Conservation (phyloP, 2,329 filamentous ascomycete species). For the Tolypocladium ovalisporum region DNA sequence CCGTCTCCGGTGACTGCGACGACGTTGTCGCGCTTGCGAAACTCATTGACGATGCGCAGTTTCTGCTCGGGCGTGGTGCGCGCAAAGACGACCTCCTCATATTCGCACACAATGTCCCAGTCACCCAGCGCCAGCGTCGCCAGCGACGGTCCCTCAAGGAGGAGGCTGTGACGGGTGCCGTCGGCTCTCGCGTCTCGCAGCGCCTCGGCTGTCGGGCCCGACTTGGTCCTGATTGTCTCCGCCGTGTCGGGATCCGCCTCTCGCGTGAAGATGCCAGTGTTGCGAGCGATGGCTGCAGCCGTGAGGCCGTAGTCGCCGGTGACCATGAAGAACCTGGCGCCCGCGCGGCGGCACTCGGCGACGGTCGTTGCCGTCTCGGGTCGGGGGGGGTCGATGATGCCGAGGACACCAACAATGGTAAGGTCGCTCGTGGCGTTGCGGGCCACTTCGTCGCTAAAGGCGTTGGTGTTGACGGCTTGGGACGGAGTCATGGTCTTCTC, state of each 20-base stretch:
- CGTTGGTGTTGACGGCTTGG: slow-evolving; percentile 26
- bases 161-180: slow-evolving; percentile 13
- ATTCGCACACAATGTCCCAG: slow-evolving; percentile 35
- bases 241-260: slow-evolving; percentile 30
- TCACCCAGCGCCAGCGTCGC: slow-evolving; percentile 38
- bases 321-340: slow-evolving; percentile 36
- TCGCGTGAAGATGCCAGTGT: slow-evolving; percentile 51
- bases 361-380: slow-evolving; percentile 31
- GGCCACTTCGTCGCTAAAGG: slow-evolving; percentile 38
- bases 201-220: slow-evolving; percentile 4
- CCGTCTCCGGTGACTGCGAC: slow-evolving; percentile 68
- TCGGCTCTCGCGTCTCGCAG: slow-evolving; percentile 9
- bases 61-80: slow-evolving; percentile 61
- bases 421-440: slow-evolving; percentile 27
- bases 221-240: slow-evolving; percentile 10
- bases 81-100: slow-evolving; percentile 55
- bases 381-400: slow-evolving; percentile 35
- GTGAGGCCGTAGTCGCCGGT: slow-evolving; percentile 41
- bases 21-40: slow-evolving; percentile 46
- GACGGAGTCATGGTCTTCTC: slow-evolving; percentile 21
- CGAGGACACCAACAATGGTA: slow-evolving; percentile 40
- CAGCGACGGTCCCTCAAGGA: slow-evolving; percentile 46
- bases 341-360: slow-evolving; percentile 29
- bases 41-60: slow-evolving; percentile 59
- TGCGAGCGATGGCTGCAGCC: slow-evolving; percentile 53